A percentile compares a stretch with the other conserved stretches of the same genome.
phyloP scores from a whole-genome alignment of 108 stramenopile genomes.

The Epithemia pelagica region DNA sequence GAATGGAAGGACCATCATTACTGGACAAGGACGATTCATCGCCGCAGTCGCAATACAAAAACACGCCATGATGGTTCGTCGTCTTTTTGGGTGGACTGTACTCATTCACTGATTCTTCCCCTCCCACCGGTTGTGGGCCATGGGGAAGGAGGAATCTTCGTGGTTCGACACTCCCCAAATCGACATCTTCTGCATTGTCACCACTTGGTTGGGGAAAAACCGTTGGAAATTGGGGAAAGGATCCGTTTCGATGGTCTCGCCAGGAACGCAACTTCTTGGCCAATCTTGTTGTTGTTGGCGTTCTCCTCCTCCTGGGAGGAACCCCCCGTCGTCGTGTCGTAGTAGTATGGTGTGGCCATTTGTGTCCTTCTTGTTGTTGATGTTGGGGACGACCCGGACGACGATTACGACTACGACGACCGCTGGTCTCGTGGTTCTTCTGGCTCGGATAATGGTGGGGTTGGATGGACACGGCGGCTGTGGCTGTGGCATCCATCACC shows the following conservation, averaged over 20 bases:
- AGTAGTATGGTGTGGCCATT: too few species aligned
- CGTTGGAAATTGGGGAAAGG: neutral
- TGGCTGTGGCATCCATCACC: slow-evolving; percentile 3
- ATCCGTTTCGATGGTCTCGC: neutral
- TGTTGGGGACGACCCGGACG: neutral
- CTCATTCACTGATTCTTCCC: neutral
- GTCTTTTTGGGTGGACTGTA: neutral
- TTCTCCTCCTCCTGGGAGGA: too few species aligned
- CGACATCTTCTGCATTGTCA: neutral
- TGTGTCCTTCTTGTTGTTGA: neutral
- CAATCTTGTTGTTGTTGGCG: too few species aligned
- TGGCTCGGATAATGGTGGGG: neutral
- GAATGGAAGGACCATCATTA: neutral
- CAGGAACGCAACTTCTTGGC: neutral
- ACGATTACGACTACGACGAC: neutral
- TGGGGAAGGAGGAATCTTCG: neutral
- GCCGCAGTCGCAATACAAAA: neutral
- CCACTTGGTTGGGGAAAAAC: too few species aligned
- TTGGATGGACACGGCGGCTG: neutral
- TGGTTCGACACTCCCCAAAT: neutral
- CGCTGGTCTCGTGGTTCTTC: neutral
- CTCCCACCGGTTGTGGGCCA: neutral
- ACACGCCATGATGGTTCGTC: too few species aligned
- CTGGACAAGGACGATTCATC: neutral
- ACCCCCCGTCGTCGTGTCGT: too few species aligned